Evolutionary conservation across 2,329 filamentous ascomycete species (phyloP).

Genomic region (Scytalidium sp.): DNA sequence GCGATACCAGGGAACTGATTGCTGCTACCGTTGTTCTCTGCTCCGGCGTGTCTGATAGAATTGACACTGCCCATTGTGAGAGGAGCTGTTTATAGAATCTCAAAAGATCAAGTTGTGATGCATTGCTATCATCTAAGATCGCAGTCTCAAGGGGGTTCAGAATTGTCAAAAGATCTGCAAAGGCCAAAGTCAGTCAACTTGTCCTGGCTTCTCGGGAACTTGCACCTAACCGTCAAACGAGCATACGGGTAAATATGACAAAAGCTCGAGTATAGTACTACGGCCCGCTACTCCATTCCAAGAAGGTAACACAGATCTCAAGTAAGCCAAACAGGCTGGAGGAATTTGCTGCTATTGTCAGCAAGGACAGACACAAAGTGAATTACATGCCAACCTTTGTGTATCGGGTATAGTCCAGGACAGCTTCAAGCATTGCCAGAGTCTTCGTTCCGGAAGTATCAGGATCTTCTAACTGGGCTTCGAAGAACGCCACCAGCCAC

Average conservation of each 20-base stretch:
- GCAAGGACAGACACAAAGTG: constrained; percentile 5
- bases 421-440: constrained; percentile 51
- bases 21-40: constrained; percentile 12
- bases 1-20: constrained; percentile 41
- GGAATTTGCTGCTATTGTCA: constrained; percentile 27
- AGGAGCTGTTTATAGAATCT: constrained; percentile 66
- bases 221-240: constrained; percentile 50
- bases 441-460: constrained; percentile 46
- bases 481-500: constrained; percentile 56
- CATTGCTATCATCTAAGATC: constrained; percentile 44
- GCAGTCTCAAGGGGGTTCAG: constrained; percentile 50
- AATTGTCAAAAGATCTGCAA: constrained; percentile 51
- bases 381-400: constrained; percentile 47
- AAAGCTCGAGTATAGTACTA: constrained; percentile 53
- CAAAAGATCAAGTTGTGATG: constrained; percentile 59
- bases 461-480: constrained; percentile 50
- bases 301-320: constrained; percentile 47
- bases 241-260: constrained; percentile 52
- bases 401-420: constrained; percentile 53
- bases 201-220: neutral
- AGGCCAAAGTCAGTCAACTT: constrained; percentile 11
- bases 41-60: constrained; percentile 36
- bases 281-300: constrained; percentile 62
- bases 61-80: constrained; percentile 50
- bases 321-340: constrained; percentile 42